Evolutionary conservation across 352 stramenopile genomes (phyloP).

Genomic region (Globisporangium echinulatum): DNA sequence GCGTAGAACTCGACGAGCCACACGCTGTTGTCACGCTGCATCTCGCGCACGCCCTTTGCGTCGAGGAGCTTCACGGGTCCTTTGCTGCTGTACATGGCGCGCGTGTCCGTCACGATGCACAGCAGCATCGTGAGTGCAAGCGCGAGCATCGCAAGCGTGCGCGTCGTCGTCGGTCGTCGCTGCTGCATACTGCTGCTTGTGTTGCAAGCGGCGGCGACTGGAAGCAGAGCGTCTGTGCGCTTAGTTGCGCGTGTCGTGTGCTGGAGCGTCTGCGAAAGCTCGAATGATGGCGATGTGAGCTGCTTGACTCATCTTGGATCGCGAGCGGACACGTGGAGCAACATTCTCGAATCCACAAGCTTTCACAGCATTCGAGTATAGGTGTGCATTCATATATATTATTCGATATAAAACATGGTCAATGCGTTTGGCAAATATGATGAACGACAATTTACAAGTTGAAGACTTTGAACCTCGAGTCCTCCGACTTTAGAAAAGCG

Average conservation of each 20-base stretch:
- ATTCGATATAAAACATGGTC: no score
- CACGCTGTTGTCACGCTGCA: conserved; percentile 68
- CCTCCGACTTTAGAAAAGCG: no score
- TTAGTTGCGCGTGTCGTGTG: background rate
- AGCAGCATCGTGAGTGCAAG: conserved; percentile 14
- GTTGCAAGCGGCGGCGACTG: no score
- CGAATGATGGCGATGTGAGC: background rate
- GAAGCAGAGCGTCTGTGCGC: no score
- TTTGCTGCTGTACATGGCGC: conserved; percentile 58
- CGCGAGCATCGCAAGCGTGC: conserved; percentile 7
- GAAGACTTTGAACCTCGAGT: no score
- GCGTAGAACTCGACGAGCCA: conserved; percentile 96
- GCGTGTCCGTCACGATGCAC: conserved; percentile 25
- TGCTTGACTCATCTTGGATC: no score
- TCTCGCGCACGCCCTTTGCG: conserved; percentile 57
- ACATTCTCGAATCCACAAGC: no score
- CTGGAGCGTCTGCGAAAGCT: background rate
- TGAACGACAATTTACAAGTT: no score
- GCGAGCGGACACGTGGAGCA: background rate
- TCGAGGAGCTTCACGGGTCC: conserved; percentile 70
- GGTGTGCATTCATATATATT: no score
- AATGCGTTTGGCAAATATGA: no score
- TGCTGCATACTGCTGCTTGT: background rate
- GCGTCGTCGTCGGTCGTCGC: conserved; percentile 14
- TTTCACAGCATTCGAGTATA: no score